Evolutionary conservation across 164 flowering plant genomes (phyloP).

Genomic region (Saururus chinensis): DNA sequence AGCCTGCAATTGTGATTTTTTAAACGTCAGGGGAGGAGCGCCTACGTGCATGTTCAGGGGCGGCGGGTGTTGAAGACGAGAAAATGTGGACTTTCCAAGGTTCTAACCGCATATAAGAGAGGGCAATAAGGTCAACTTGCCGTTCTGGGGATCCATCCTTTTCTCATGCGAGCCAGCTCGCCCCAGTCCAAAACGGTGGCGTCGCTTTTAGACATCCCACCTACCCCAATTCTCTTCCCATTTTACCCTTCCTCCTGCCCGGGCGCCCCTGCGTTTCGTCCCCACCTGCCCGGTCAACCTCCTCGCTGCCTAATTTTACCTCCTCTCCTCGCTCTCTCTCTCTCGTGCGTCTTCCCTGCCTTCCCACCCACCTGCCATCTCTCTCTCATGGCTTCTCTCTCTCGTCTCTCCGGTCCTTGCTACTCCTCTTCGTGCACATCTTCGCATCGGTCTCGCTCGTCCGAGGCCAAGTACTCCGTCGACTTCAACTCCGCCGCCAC

Average conservation of each 20-base stretch:
- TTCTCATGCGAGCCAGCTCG: neutral
- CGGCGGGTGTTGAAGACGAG: no score
- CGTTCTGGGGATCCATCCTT: neutral
- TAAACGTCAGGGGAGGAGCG: no score
- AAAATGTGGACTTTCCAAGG: neutral
- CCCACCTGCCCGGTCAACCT: constrained; percentile 3
- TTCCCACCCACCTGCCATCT: constrained; percentile 1
- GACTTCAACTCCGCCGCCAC: neutral
- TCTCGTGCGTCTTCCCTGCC: no score
- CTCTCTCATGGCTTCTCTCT: constrained; percentile 38
- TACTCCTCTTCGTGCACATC: constrained; percentile 9
- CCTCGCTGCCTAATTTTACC: neutral
- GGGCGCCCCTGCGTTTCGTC: no score
- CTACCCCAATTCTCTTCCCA: constrained; percentile 3
- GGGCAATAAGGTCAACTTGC: neutral
- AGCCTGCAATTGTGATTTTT: no score
- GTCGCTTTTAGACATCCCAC: constrained; percentile 1
- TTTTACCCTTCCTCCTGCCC: no score
- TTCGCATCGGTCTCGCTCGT: constrained; percentile 7
- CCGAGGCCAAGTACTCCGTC: constrained; percentile 6
- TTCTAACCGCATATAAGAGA: neutral
- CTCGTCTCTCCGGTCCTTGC: constrained; percentile 29
- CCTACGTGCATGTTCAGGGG: no score
- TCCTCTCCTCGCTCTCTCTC: no score
- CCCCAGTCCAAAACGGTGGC: constrained; percentile 1